Evolutionary conservation across 257 asterid genomes (phyloP), one percentile per base, ranked within the genome.

Genomic region (Capsicum chinense): DNA sequence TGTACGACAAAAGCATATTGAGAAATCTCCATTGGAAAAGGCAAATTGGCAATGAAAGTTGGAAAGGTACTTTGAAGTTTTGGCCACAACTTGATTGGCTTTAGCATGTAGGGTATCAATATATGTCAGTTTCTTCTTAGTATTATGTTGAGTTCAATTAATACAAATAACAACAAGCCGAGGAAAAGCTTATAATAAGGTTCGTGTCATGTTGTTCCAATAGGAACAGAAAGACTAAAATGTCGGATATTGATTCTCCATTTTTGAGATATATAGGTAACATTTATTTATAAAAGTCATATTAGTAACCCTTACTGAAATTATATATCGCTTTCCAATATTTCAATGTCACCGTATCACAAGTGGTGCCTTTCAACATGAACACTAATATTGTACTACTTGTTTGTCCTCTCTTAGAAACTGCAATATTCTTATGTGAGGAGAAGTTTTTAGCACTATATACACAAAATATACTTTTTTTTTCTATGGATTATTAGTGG

Each of bases 81-180:
- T 91, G 92, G 92, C 90, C 76, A 66, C 83, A 85, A 90, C 86
- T 83, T 78, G 81, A 85, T 85, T 88, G 90, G 92, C 63, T 85
- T 86, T 88, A 87, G 91, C 59, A 52, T 47, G 86, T 17, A 87
- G 84, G 86, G 94, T 83, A 91, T 91, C 91, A 14, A 81, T 56
- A 87, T 86, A 57, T 90, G 94, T 89, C 89, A 66, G 85, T 79
- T 85, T 86, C 76, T 84, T 67, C 81, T 87, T 89, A 85, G 66
- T 84, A 80, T 76, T 84, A 74, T 68, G 83, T 85, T 87, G 79
- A 79, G 71, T 78, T 74, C 80, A 82, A 39, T 80, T 48, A 69
- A 83, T 73, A 80, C 74, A 73, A 74, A 58, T 70, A 64, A 83
- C 37, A 67, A 68, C 50, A 69, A 19, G 84, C 88, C 79, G 79